A percentile compares a stretch with the other conserved stretches of the same genome.
Conservation (phyloP, 352 stramenopile genomes). For the Pythium rhizo-oryzae region DNA sequence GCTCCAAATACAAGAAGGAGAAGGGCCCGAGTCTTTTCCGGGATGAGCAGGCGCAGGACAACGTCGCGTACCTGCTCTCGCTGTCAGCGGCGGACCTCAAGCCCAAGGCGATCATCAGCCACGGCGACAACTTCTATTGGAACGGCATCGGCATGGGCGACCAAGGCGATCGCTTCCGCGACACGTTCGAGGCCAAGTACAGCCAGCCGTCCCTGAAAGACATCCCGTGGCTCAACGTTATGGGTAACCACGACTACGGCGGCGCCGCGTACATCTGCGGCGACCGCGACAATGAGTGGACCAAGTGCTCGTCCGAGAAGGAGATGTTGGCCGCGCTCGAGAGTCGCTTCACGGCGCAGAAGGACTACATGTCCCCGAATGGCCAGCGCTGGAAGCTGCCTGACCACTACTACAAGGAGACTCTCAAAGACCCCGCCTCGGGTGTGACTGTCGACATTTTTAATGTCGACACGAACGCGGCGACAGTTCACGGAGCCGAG, state of each 20-base stretch:
- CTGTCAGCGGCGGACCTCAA: slow-evolving; percentile 40
- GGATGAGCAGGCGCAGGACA: slow-evolving; percentile 40
- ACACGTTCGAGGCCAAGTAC: slow-evolving; percentile 76
- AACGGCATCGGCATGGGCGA: slow-evolving; percentile 61
- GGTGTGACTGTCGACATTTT: slow-evolving; percentile 65
- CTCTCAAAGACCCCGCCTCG: slow-evolving; percentile 41
- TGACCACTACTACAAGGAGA: slow-evolving; percentile 74
- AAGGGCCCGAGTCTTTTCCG: slow-evolving; percentile 19
- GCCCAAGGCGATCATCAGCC: slow-evolving; percentile 62
- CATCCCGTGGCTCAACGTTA: slow-evolving; percentile 74
- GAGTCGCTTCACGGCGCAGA: slow-evolving; percentile 63
- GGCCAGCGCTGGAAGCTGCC: slow-evolving; percentile 69
- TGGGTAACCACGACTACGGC: slow-evolving; percentile 84
- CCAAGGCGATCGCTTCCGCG: slow-evolving; percentile 53
- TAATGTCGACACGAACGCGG: slow-evolving; percentile 73
- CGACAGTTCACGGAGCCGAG: slow-evolving; percentile 59
- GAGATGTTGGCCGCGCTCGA: slow-evolving; percentile 54
- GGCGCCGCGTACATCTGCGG: slow-evolving; percentile 69
- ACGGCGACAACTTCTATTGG: slow-evolving; percentile 88
- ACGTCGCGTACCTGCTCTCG: slow-evolving; percentile 35
- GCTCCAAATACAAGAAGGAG: slow-evolving; percentile 31
- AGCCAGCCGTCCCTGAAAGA: slow-evolving; percentile 47
- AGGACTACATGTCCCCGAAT: slow-evolving; percentile 69
- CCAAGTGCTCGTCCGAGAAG: slow-evolving; percentile 45
- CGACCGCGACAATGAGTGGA: slow-evolving; percentile 36